These are phyloP conservation scores for Lactarius deliciosus DNA, from an alignment of 768 basidiomycete genomes.

Conservation along the genomic window DNA sequence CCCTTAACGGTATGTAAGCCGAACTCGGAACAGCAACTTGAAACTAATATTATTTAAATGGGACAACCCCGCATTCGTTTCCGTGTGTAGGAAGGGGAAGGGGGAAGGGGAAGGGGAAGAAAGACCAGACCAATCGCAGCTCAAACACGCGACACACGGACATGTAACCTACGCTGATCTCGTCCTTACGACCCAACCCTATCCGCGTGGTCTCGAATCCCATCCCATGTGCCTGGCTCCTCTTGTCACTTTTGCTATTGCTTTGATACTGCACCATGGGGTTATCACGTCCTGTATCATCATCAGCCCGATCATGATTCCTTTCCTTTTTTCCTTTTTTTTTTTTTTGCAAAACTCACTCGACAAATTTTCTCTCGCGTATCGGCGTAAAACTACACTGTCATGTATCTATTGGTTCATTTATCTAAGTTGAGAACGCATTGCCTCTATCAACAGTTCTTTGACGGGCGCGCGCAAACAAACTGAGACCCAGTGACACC, in stretches of 20 bases:
- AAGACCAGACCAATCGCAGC: not conserved
- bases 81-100: constrained; percentile 5
- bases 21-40: constrained; percentile 3
- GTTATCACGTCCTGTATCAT: not conserved
- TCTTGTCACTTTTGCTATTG: constrained; percentile 1
- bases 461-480: constrained; percentile 1
- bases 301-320: constrained; percentile 1
- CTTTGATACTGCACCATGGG: not conserved
- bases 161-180: not conserved
- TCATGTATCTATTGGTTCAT: not conserved
- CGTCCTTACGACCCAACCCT: not conserved
- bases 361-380: not conserved
- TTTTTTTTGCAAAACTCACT: not conserved
- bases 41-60: not conserved
- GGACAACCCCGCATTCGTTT: not conserved
- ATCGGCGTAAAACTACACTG: not conserved
- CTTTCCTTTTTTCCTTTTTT: too few species aligned
- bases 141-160: constrained; percentile 1
- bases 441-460: not conserved
- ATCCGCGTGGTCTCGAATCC: not conserved
- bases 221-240: not conserved
- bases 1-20: constrained; percentile 11
- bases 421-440: not conserved
- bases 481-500: not conserved
- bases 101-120: not conserved